Base-by-base conservation (phyloP, 805 yeast genomes). In the Candida ortonii region DNA sequence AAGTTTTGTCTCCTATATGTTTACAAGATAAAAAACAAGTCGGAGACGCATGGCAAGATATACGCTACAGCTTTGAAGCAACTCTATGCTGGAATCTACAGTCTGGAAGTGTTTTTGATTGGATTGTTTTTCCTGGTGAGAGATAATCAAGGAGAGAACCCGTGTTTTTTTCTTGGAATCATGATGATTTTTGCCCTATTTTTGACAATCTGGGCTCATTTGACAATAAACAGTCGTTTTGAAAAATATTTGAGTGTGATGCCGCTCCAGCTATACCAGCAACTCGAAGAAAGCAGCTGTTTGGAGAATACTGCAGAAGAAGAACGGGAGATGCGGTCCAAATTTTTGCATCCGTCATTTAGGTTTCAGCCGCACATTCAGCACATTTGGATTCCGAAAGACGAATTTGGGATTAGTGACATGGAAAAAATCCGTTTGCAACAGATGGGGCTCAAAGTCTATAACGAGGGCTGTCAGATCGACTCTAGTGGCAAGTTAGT, bases 51-150 rank as follows among this genome's bases (percentile, higher is more conserved):
- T 48, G 96, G 96, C 0, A 67, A 65, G 38, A 64, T 83, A 28
- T 88, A 84, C 55, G 84, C 93, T 1, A 65, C 67, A 3, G 94
- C 95, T 0, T 58, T 88, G 13, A 68, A 82, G 38, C 95, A 86
- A 38, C 57, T 88, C 27, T 86, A 83, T 50, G 68, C 84, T 0
- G 97, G 97, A 0, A 61, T 88, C 2, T 88, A 88, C 55, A 84
- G 88, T 49, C 66, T 85, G 51, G 94, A 88, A 50, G 65, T 81
- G 22, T 83, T 89, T 43, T 59, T 88, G 48, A 70, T 84, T 25
- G 97, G 96, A 0, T 61, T 86, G 7, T 80, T 85, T 47, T 72
- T 84, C 25, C 57, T 84, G 11, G 80, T 80, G 42, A 65, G 67
- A 34, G 70, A 79, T 47, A 61, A 62, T n/a, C 34, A 60, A 5